Percentiles rank a stretch among this genome's conserved stretches.
Conservation (phyloP, 176 grass and related monocot species). For the Oryza brachyantha region DNA sequence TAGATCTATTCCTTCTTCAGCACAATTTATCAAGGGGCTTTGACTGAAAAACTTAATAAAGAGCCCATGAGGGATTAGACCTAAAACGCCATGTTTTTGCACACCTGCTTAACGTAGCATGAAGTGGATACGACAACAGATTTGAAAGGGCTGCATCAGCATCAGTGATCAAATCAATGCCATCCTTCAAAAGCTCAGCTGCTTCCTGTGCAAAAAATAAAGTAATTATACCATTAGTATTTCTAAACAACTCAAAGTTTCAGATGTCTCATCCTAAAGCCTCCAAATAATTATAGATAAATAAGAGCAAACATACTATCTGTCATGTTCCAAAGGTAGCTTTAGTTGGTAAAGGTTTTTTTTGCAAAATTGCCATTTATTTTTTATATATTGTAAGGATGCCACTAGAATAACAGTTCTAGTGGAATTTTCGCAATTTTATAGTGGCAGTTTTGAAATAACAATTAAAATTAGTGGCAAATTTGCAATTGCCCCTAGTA, state of each 20-base stretch:
- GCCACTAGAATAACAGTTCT: too few species aligned
- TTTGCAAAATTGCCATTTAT: too few species aligned
- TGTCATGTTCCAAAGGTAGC: too few species aligned
- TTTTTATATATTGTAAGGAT: too few species aligned
- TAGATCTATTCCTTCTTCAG: background rate
- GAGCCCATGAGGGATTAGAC: background rate
- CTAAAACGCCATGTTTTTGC: background rate
- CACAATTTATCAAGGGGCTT: background rate
- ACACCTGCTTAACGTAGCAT: conserved; percentile 77
- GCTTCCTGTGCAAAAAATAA: conserved; percentile 58
- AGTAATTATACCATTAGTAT: background rate
- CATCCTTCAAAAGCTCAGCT: conserved; percentile 82
- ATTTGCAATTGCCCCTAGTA: too few species aligned
- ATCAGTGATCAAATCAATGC: conserved; percentile 87
- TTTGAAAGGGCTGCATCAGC: conserved; percentile 65
- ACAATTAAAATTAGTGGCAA: too few species aligned
- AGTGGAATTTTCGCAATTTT: too few species aligned
- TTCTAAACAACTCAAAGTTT: conserved; percentile 1
- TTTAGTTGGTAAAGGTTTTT: conserved; percentile 9
- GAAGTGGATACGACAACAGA: conserved; percentile 88
- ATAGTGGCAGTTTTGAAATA: too few species aligned
- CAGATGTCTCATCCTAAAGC: background rate
- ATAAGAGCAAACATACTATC: background rate
- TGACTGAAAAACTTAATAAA: too few species aligned
- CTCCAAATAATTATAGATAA: background rate